Conservation (phyloP, 495 filamentous ascomycete species). For the Hypomontagnella submonticulosa region DNA sequence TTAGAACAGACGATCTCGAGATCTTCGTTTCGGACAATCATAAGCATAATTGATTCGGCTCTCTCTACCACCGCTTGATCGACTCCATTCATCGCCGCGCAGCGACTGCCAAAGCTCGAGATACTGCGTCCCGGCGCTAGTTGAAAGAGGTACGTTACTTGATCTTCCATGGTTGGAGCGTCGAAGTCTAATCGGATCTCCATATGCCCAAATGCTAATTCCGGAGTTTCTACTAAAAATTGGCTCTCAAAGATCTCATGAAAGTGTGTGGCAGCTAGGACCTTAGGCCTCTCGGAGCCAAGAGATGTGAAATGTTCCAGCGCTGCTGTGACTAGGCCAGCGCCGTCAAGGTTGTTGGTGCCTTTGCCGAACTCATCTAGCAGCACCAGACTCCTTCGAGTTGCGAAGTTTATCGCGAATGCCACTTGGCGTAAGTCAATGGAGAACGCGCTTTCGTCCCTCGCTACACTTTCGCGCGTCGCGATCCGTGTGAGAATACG, state of each 20-base stretch:
- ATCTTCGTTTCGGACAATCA: constrained; percentile 79
- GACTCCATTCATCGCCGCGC: constrained; percentile 86
- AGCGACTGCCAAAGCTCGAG: constrained; percentile 87
- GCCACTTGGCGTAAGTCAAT: constrained; percentile 91
- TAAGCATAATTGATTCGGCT: constrained; percentile 77
- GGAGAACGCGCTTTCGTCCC: constrained; percentile 91
- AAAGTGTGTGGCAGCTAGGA: constrained; percentile 91
- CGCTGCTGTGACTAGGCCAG: constrained; percentile 85
- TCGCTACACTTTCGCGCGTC: constrained; percentile 85
- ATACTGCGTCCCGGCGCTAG: constrained; percentile 73
- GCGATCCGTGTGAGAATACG: constrained; percentile 91
- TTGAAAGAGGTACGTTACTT: constrained; percentile 90
- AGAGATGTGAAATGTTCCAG: constrained; percentile 77
- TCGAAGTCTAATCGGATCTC: constrained; percentile 77
- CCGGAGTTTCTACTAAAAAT: constrained; percentile 68
- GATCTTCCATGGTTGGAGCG: constrained; percentile 69
- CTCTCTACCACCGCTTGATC: constrained; percentile 75
- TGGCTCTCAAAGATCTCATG: constrained; percentile 90
- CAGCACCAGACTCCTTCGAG: constrained; percentile 79
- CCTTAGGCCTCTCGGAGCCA: constrained; percentile 74
- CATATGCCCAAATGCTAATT: constrained; percentile 84
- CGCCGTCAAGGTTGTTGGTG: constrained; percentile 82
- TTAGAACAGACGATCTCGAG: constrained; percentile 74
- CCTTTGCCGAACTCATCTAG: constrained; percentile 98
- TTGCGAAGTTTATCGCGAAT: constrained; percentile 79